Conservation (phyloP, 176 grass and related monocot genomes). For the Carex myosuroides region DNA sequence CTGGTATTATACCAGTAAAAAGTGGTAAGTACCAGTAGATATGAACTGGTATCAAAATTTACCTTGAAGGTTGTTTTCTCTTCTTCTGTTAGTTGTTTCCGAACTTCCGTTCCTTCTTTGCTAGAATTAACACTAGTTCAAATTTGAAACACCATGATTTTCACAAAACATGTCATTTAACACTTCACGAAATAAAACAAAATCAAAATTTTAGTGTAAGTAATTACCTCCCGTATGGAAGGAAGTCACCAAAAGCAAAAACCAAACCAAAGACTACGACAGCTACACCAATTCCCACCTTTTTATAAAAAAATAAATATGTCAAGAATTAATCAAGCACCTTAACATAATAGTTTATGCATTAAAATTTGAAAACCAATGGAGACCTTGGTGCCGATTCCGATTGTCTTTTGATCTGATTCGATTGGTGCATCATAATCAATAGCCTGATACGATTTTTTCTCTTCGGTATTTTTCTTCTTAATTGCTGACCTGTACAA, state of each 20-base stretch:
- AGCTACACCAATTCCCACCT: slow-evolving; percentile 87
- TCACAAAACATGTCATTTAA: neutral
- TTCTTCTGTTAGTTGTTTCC: slow-evolving; percentile 61
- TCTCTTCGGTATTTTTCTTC: slow-evolving; percentile 79
- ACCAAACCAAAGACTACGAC: slow-evolving; percentile 85
- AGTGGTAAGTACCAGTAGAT: neutral
- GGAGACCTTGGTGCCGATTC: slow-evolving; percentile 66
- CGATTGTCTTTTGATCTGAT: slow-evolving; percentile 65
- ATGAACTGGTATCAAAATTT: neutral
- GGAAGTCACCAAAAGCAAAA: slow-evolving; percentile 92
- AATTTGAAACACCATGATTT: slow-evolving; percentile 3
- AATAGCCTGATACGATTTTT: slow-evolving; percentile 60
- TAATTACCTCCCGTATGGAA: slow-evolving; percentile 71
- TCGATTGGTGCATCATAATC: slow-evolving; percentile 81
- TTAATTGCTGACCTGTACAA: slow-evolving; percentile 65
- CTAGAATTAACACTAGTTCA: slow-evolving; percentile 52
- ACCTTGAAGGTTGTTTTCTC: slow-evolving; percentile 67
- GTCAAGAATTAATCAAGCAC: slow-evolving; percentile 4
- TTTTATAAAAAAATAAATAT: slow-evolving; percentile 19
- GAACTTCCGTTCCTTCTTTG: slow-evolving; percentile 50
- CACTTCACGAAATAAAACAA: slow-evolving; percentile 14
- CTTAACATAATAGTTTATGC: neutral
- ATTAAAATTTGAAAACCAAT: slow-evolving; percentile 18
- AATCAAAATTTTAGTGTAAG: neutral
- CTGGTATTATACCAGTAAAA: neutral